Base-by-base conservation (phyloP, 768 basidiomycete species). In the Lentinula lateritia region DNA sequence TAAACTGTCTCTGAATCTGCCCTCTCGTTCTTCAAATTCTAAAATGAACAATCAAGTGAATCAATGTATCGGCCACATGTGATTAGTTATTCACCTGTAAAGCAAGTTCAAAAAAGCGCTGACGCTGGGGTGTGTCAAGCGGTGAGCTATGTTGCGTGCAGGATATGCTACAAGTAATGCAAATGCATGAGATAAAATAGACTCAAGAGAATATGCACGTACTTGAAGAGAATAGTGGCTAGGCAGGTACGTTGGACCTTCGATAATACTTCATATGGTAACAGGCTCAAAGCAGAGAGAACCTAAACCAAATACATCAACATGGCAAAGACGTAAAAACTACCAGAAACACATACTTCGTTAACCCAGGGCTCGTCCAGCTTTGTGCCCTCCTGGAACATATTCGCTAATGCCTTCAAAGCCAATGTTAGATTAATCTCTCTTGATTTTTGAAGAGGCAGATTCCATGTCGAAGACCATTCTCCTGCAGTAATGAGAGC, bases 141-240 rank as follows among this genome's bases (percentile, higher is more conserved):
- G 78, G 73, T 36, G 75, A 71, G 42, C 73, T 75, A 48, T 88
- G 69, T 20, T 74, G 72, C 39, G 86, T 70, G 65, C 88, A 90
- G 2, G 90, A 92, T 61, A 88, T 73, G 68, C 90, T 92, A 61
- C n/a, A 28, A 50, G 57, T 50, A n/a, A 52, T 67, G 58, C 63
- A 61, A 32, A 55, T 35, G 32, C 34, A 16, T 12, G 6, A 23
- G 62, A 32, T 46, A 36, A 57, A 53, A 63, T n/a, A 45, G 32
- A 54, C 53, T 4, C 9, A 32, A 23, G 58, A 16, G n/a, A 23
- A 36, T 59, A 32, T 36, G 13, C 6, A 80, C 90, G 67, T 66
- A 98, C 96, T 98, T 98, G 75, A 98, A 87, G 36, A 92, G 73
- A 39, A 95, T 75, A 0, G 95, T 95, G 4, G 90, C 87, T 52